Conservation (phyloP, 805 yeast species). For the Lipomyces kockii region DNA sequence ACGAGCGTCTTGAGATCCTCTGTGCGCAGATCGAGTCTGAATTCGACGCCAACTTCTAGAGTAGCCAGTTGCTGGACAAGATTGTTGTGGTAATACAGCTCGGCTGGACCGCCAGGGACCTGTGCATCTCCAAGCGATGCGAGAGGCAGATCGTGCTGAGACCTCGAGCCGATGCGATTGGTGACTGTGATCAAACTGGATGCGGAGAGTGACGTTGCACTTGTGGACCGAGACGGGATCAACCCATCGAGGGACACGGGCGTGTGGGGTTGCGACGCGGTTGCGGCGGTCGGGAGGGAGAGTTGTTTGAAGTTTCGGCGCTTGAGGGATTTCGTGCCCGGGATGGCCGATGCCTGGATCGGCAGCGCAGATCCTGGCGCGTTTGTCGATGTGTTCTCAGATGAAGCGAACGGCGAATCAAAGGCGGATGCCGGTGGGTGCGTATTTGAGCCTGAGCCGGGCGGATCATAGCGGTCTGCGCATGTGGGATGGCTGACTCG, state of each 20-base stretch:
- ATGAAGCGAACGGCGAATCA: not conserved
- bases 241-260: conserved; percentile 13
- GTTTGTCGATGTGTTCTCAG: not conserved
- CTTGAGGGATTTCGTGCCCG: conserved; percentile 51
- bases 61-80: conserved; percentile 52
- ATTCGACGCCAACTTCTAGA: conserved; percentile 59
- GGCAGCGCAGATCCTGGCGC: not conserved
- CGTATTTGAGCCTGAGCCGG: not conserved
- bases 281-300: conserved; percentile 45
- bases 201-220: not conserved
- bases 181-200: conserved; percentile 24
- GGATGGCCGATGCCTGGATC: conserved; percentile 1
- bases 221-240: conserved; percentile 2
- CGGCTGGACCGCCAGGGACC: conserved; percentile 37
- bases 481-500: not conserved
- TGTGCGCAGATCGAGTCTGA: conserved; percentile 56
- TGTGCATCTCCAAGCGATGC: conserved; percentile 36
- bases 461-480: conserved; percentile 4
- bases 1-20: conserved; percentile 76
- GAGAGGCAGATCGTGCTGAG: conserved; percentile 22
- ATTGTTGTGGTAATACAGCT: conserved; percentile 43
- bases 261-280: conserved; percentile 35
- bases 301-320: conserved; percentile 65
- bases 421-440: not conserved
- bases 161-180: conserved; percentile 15